Evolutionary conservation across 1,284 basidiomycete species (phyloP).

Genomic region (Rhodotorula sp.): DNA sequence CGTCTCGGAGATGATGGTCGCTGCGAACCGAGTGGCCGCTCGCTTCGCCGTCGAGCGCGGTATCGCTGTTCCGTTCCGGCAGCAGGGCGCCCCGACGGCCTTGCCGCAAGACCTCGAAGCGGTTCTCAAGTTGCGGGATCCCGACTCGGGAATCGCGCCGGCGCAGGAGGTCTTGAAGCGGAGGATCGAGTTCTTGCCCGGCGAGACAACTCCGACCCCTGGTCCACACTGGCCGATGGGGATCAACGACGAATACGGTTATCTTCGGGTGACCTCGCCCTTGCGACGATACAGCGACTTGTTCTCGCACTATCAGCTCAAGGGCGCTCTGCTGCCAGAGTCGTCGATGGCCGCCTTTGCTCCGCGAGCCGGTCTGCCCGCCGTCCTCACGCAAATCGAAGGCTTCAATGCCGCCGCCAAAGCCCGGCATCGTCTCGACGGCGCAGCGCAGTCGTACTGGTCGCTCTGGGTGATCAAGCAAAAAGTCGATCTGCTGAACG

Average conservation of each 20-base stretch:
- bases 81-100: conserved; percentile 51
- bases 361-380: background rate
- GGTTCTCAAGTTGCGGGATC: conserved; percentile 46
- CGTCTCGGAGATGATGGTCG: conserved; percentile 80
- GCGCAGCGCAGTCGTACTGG: conserved; percentile 30
- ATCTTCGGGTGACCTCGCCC: conserved; percentile 82
- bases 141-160: conserved; percentile 46
- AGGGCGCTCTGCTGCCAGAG: conserved; percentile 59
- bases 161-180: conserved; percentile 43
- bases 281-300: conserved; percentile 82
- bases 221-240: conserved; percentile 70
- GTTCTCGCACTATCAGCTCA: conserved; percentile 91
- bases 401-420: conserved; percentile 20
- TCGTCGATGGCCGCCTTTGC: background rate
- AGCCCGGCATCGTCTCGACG: conserved; percentile 17
- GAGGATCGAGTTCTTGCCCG: conserved; percentile 47
- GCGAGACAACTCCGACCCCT: conserved; percentile 58
- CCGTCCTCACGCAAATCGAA: conserved; percentile 15
- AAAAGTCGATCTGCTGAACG: conserved; percentile 22
- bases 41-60: conserved; percentile 63
- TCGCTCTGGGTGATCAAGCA: conserved; percentile 35
- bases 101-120: conserved; percentile 35
- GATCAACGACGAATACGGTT: conserved; percentile 66
- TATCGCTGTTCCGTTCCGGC: conserved; percentile 68
- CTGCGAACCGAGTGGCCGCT: conserved; percentile 75